These are phyloP conservation scores for Lachancea sp. DNA, from an alignment of 805 yeast species.

Conservation along the genomic window DNA sequence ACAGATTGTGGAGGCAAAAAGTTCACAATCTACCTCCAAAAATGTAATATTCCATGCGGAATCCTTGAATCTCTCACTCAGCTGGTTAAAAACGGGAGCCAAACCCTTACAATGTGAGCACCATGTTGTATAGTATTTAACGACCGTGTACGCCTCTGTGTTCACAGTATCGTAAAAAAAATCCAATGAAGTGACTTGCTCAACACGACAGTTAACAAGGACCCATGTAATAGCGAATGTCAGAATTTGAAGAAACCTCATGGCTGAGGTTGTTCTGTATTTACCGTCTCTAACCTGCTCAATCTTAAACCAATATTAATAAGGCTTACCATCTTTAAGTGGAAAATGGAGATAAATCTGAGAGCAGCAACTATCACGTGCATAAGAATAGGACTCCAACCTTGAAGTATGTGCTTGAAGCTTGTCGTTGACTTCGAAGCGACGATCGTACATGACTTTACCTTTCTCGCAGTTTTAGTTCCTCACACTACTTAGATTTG, in stretches of 20 bases:
- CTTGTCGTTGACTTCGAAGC: too few species aligned
- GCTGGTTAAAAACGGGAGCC: constrained; percentile 48
- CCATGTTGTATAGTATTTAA: constrained; percentile 57
- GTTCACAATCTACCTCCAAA: constrained; percentile 31
- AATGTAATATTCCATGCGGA: constrained; percentile 20
- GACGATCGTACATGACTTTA: too few species aligned
- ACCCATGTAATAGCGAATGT: background rate
- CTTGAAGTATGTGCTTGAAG: too few species aligned
- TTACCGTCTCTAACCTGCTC: too few species aligned
- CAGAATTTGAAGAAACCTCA: background rate
- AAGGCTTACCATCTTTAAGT: too few species aligned
- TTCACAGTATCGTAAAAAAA: constrained; percentile 28
- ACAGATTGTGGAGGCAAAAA: constrained; percentile 30
- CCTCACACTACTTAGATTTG: too few species aligned
- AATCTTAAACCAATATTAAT: too few species aligned
- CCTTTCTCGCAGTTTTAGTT: too few species aligned
- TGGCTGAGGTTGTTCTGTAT: too few species aligned
- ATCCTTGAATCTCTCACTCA: constrained; percentile 35
- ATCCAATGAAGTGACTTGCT: constrained; percentile 19
- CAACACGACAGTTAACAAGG: constrained; percentile 3
- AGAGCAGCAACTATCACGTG: too few species aligned
- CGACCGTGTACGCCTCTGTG: constrained; percentile 27
- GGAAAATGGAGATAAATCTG: too few species aligned
- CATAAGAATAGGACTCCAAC: too few species aligned
- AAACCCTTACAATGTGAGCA: constrained; percentile 60